Evolutionary conservation across 352 stramenopile species (phyloP), one percentile per base, ranked within the genome.

Genomic region (Hyaloperonospora brassicae): DNA sequence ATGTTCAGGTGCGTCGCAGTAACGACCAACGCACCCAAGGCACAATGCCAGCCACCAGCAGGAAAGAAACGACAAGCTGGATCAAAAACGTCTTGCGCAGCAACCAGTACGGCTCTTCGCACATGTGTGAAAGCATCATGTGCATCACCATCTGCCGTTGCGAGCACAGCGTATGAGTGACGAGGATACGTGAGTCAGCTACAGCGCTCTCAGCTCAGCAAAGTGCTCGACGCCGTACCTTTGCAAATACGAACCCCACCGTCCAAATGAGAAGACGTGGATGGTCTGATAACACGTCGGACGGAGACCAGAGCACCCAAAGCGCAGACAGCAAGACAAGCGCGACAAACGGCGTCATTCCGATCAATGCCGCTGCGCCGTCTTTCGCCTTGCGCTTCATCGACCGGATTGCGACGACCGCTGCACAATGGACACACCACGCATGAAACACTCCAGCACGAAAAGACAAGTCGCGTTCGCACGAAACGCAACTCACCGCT

Each of bases 111-210:
- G 83, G 83, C 48, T 93, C 83, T 54, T 90, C 80, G 38, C 76
- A 87, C 77, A 93, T 89, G 62, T 93, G 83, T 9, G 83, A 78
- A 10, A 93, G 74, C 83, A 93, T 93, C 74, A 93, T 89, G 64
- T 90, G 83, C 83, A 93, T 93, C 50, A 87, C 80, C 80, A 93
- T 93, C 83, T 93, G 52, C 38, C 55, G 44, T 31, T 34, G 46
- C 45, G 17, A 17, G 17, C 17, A 17, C 17, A 17, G 27, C 17
- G 12, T 35, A 25, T 3, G 27, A 34, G 27, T 34, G 8, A 34
- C 27, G 27, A 34, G 27, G 8, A 34, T 42, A 0, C 22, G 11
- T 7, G 12, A 10, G 24, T 59, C 43, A 60, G 25, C 12, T 53
- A 11, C 0, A 45, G 40, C 9, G 35, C 17, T 12, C 31, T 6